Percentiles rank a stretch among this genome's conserved stretches.
Evolutionary conservation across 2,329 filamentous ascomycete species (phyloP).

Genomic region (Simplicillium sp.): DNA sequence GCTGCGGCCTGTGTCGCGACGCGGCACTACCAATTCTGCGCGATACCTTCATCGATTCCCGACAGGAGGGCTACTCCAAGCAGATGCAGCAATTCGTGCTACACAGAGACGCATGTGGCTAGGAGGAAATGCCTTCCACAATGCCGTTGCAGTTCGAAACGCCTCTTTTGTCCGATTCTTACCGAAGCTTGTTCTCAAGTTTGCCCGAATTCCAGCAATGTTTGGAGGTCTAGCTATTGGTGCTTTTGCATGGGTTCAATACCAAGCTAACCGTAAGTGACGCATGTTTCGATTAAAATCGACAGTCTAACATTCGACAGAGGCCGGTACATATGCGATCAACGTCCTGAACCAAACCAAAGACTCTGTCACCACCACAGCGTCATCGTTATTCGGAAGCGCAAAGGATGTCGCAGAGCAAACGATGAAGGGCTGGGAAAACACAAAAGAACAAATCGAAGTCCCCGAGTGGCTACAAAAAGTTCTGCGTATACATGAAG

Average conservation of each 20-base stretch:
- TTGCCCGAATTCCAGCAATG: conserved; percentile 79
- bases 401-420: conserved; percentile 70
- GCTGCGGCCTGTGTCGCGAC: conserved; percentile 57
- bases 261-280: conserved; percentile 77
- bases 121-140: conserved; percentile 77
- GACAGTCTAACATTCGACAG: conserved; percentile 20
- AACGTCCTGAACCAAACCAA: conserved; percentile 67
- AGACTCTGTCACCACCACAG: conserved; percentile 60
- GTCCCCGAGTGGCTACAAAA: conserved; percentile 70
- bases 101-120: conserved; percentile 62
- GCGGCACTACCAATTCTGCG: conserved; percentile 41
- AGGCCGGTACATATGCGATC: conserved; percentile 37
- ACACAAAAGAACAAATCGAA: conserved; percentile 68
- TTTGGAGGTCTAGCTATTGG: conserved; percentile 84
- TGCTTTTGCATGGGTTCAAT: conserved; percentile 85
- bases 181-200: conserved; percentile 84
- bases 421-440: conserved; percentile 72
- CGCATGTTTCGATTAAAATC: background rate
- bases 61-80: conserved; percentile 58
- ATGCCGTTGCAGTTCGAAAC: conserved; percentile 56
- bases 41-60: conserved; percentile 60
- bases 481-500: conserved; percentile 54
- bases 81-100: conserved; percentile 52
- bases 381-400: conserved; percentile 59
- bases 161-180: conserved; percentile 58